phyloP scores from a whole-genome alignment of 2,329 filamentous ascomycete species.

The Verruconis gallopava region DNA sequence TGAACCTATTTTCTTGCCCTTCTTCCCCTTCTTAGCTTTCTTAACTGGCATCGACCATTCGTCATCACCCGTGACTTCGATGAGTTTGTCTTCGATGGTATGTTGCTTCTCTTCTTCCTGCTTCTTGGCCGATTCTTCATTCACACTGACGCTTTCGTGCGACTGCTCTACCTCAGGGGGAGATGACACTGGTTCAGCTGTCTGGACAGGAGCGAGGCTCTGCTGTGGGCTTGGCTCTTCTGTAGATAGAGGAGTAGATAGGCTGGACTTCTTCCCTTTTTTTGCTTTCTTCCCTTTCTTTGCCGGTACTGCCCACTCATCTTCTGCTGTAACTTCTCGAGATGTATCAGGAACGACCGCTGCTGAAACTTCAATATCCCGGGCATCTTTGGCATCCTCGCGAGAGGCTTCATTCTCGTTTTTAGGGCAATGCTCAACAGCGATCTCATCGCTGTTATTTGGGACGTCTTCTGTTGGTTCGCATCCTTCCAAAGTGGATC shows the following conservation, averaged over 20 bases:
- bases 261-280: slow-evolving; percentile 17
- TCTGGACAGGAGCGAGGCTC: too few species aligned
- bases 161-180: too few species aligned
- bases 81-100: background rate
- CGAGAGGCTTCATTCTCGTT: slow-evolving; percentile 5
- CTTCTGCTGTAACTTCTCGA: slow-evolving; percentile 5
- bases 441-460: background rate
- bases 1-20: slow-evolving; percentile 12
- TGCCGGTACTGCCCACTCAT: slow-evolving; percentile 13
- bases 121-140: slow-evolving; percentile 5
- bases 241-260: too few species aligned
- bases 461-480: background rate
- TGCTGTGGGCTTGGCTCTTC: too few species aligned
- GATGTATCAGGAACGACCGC: background rate
- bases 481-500: too few species aligned
- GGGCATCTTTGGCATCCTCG: background rate
- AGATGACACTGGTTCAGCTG: too few species aligned
- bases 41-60: background rate
- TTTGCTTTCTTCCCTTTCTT: slow-evolving; percentile 20
- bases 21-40: slow-evolving; percentile 13
- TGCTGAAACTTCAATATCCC: background rate
- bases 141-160: too few species aligned
- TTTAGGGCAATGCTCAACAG: background rate
- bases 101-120: slow-evolving; percentile 10
- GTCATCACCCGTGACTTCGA: slow-evolving; percentile 12